Conservation (phyloP, 495 filamentous ascomycete genomes). For the Lepidopterella palustris region DNA sequence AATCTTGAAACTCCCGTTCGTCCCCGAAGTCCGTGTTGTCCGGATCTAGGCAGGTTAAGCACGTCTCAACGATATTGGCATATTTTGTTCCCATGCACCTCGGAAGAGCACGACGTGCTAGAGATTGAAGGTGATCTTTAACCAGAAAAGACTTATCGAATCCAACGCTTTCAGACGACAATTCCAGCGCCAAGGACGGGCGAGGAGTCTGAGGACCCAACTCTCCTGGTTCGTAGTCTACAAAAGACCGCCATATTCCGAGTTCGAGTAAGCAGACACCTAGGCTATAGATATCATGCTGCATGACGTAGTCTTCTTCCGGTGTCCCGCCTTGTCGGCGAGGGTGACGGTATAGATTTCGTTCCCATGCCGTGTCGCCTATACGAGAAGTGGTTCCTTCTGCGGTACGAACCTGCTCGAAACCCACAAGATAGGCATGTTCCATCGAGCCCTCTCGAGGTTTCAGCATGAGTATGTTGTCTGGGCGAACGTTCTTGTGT, state of each 20-base stretch:
- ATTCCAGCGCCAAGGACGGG: not conserved
- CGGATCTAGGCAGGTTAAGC: not conserved
- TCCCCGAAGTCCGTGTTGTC: not conserved
- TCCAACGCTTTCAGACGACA: not conserved
- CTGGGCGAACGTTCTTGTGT: conserved; percentile 4
- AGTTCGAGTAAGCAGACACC: conserved; percentile 56
- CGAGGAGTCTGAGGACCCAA: not conserved
- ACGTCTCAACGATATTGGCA: not conserved
- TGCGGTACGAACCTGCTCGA: not conserved
- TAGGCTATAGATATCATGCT: conserved; percentile 57
- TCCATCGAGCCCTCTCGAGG: not conserved
- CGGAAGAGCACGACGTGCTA: not conserved
- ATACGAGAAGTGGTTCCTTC: not conserved
- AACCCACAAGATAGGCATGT: not conserved
- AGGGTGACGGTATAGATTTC: not conserved
- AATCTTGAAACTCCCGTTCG: not conserved
- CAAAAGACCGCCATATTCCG: conserved; percentile 50
- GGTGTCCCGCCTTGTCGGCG: not conserved
- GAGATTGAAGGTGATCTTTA: not conserved
- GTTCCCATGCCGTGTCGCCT: not conserved
- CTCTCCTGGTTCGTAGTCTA: conserved; percentile 10
- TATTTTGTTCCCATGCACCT: not conserved
- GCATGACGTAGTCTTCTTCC: not conserved
- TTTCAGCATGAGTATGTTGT: conserved; percentile 3
- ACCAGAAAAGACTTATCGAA: not conserved